These are phyloP conservation scores for Rhizopogon rudus DNA, from an alignment of 768 basidiomycete genomes.

Conservation along the genomic window DNA sequence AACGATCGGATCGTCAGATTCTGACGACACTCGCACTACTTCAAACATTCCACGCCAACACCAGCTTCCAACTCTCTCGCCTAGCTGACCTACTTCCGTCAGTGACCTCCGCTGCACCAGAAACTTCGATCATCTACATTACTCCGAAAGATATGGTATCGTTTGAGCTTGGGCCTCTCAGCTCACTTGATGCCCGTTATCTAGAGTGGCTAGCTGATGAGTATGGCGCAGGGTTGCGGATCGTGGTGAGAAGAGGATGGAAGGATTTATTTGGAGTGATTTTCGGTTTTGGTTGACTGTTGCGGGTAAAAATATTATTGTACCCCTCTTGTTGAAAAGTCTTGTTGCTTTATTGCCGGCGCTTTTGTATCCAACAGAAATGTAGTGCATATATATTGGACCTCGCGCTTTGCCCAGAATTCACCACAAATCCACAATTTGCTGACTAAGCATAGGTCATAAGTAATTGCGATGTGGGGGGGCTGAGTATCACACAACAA, in stretches of 20 bases:
- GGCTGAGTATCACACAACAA: background rate
- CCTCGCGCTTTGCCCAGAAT: too few relatives aligned
- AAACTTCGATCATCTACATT: constrained; percentile 36
- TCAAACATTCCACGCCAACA: constrained; percentile 65
- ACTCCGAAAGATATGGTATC: constrained; percentile 59
- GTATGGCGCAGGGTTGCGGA: constrained; percentile 43
- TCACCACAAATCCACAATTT: background rate
- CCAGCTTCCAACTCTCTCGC: constrained; percentile 51
- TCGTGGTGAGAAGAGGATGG: constrained; percentile 42
- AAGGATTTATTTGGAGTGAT: constrained; percentile 40
- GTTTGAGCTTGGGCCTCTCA: constrained; percentile 73
- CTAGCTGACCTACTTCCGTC: constrained; percentile 24
- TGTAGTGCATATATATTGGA: background rate
- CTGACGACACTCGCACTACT: constrained; percentile 54
- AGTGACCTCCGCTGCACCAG: constrained; percentile 4
- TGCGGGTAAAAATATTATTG: too few relatives aligned
- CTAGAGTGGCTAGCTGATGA: constrained; percentile 73
- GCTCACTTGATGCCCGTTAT: constrained; percentile 65
- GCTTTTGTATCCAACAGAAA: background rate
- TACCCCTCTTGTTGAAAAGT: background rate
- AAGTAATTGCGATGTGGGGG: background rate
- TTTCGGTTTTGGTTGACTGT: constrained; percentile 34
- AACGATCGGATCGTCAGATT: constrained; percentile 31
- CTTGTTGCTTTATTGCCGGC: background rate
- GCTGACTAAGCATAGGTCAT: background rate